A percentile compares a stretch with the other conserved stretches of the same genome.
phyloP scores from a whole-genome alignment of 495 filamentous ascomycete genomes.

The Aspergillus bertholletiae region DNA sequence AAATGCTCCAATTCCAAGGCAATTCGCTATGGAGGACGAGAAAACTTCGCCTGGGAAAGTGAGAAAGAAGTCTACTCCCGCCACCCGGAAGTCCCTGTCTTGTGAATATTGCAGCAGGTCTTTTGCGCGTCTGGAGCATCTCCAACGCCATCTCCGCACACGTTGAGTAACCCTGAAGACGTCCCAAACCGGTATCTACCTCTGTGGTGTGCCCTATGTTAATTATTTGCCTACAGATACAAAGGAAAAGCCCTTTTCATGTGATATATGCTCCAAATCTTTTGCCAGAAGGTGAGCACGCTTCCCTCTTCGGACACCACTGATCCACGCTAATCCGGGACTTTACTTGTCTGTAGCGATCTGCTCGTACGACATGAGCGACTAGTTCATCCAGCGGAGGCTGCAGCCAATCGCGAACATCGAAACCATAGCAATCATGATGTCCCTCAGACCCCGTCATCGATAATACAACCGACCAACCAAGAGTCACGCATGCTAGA shows the following conservation, averaged over 20 bases:
- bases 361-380: conserved; percentile 70
- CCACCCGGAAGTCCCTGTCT: conserved; percentile 45
- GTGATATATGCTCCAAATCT: conserved; percentile 49
- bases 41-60: conserved; percentile 35
- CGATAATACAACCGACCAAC: conserved; percentile 37
- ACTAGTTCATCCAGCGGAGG: conserved; percentile 65
- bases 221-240: conserved; percentile 40
- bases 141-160: conserved; percentile 53
- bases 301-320: conserved; percentile 2
- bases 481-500: conserved; percentile 48
- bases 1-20: conserved; percentile 22
- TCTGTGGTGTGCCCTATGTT: conserved; percentile 13
- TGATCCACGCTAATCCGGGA: conserved; percentile 24
- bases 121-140: conserved; percentile 50
- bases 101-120: conserved; percentile 50
- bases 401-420: conserved; percentile 41
- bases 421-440: conserved; percentile 34
- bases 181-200: conserved; percentile 7
- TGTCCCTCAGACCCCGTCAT: conserved; percentile 32
- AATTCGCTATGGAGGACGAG: conserved; percentile 44
- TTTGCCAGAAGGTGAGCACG: conserved; percentile 46
- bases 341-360: conserved; percentile 48
- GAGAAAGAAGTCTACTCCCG: conserved; percentile 39
- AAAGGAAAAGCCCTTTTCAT: conserved; percentile 53
- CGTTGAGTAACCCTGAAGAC: conserved; percentile 44